These are phyloP conservation scores for Calonectria montana DNA, from an alignment of 2,329 filamentous ascomycete species.

Conservation along the genomic window DNA sequence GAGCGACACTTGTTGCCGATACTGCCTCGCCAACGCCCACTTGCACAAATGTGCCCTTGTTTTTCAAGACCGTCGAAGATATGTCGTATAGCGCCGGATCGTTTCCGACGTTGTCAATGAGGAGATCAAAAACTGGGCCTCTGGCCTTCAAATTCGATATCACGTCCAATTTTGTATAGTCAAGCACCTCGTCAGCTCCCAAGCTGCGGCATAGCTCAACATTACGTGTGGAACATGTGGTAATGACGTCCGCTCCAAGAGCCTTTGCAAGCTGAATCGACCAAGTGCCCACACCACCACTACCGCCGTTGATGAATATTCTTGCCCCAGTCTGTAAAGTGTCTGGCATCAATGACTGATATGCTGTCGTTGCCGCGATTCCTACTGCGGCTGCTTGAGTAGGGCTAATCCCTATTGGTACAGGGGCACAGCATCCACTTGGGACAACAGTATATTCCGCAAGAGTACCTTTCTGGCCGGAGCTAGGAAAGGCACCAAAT, in stretches of 20 bases:
- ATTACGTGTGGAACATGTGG: slow-evolving; percentile 49
- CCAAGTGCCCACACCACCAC: slow-evolving; percentile 51
- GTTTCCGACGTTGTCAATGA: slow-evolving; percentile 18
- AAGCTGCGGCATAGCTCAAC: slow-evolving; percentile 45
- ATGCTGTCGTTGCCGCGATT: slow-evolving; percentile 38
- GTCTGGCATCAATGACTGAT: slow-evolving; percentile 33
- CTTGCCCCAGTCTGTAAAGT: slow-evolving; percentile 12
- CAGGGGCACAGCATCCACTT: neutral
- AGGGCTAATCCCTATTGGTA: slow-evolving; percentile 5
- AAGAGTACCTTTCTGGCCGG: neutral
- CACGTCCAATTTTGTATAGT: slow-evolving; percentile 8
- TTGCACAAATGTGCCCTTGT: slow-evolving; percentile 8
- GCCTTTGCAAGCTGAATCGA: slow-evolving; percentile 52
- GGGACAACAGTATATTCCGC: slow-evolving; percentile 3
- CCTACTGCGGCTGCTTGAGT: slow-evolving; percentile 9
- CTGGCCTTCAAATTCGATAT: neutral
- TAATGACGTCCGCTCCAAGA: slow-evolving; percentile 46
- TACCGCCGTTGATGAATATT: slow-evolving; percentile 44
- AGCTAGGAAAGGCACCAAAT: neutral
- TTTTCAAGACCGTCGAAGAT: neutral
- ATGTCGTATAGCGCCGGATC: neutral
- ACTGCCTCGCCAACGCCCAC: neutral
- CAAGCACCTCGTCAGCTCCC: slow-evolving; percentile 29
- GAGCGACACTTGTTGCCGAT: neutral
- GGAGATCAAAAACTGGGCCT: neutral